Conservation (phyloP, 164 flowering plant species). For the Stephania yunnanensis region DNA sequence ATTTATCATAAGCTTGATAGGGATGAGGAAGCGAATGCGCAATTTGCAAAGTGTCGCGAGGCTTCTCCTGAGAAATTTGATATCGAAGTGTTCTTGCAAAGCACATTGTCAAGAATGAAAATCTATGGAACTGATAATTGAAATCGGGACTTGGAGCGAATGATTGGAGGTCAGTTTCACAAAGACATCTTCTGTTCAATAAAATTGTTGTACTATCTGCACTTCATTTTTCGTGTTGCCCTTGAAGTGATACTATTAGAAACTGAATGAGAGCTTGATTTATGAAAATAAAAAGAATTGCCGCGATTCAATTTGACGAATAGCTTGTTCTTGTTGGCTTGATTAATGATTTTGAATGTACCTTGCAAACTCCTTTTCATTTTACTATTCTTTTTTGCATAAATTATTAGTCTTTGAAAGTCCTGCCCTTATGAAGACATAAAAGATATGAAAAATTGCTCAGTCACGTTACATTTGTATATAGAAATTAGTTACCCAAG, state of each 20-base stretch:
- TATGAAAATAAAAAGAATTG: too few species aligned
- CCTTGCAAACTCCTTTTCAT: too few species aligned
- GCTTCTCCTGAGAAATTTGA: conserved; percentile 64
- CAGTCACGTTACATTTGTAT: too few species aligned
- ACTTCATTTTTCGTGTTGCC: neutral
- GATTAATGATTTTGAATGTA: too few species aligned
- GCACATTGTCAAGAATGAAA: conserved; percentile 63
- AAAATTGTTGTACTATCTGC: neutral
- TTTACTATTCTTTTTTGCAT: too few species aligned
- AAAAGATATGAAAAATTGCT: too few species aligned
- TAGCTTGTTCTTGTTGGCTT: too few species aligned
- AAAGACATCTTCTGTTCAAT: neutral
- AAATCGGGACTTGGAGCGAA: conserved; percentile 2
- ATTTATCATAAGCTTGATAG: conserved; percentile 62
- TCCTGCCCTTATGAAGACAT: too few species aligned
- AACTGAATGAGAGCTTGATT: neutral
- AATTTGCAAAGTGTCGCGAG: conserved; percentile 62
- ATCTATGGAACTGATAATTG: conserved; percentile 42
- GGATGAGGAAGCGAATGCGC: conserved; percentile 65
- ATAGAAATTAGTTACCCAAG: too few species aligned
- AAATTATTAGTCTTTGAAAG: too few species aligned
- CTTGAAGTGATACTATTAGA: neutral
- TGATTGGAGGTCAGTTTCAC: conserved; percentile 13
- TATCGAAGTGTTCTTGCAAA: conserved; percentile 65
- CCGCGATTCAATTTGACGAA: too few species aligned